Evolutionary conservation across 768 basidiomycete species (phyloP).

Genomic region (Dendrothele bispora): DNA sequence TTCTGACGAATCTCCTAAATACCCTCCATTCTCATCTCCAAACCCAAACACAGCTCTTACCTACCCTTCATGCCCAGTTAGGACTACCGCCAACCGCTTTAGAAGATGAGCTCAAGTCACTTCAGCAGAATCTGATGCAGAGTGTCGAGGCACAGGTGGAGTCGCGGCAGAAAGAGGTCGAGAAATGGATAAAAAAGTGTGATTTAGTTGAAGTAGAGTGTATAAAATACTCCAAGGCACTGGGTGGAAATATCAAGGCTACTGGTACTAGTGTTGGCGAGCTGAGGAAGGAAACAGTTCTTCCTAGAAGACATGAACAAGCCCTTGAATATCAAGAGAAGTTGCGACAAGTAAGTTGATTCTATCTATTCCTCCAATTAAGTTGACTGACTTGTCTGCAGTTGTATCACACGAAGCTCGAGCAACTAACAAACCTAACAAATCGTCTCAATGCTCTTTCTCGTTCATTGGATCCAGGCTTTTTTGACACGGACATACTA

Average conservation of each 20-base stretch:
- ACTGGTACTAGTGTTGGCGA: constrained; percentile 66
- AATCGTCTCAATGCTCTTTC: constrained; percentile 61
- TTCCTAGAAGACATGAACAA: constrained; percentile 72
- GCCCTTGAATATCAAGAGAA: constrained; percentile 75
- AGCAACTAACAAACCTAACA: constrained; percentile 69
- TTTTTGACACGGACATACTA: constrained; percentile 56
- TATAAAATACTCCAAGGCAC: constrained; percentile 60
- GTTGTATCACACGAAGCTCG: constrained; percentile 77
- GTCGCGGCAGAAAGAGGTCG: constrained; percentile 69
- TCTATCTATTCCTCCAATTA: neutral
- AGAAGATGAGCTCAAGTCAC: constrained; percentile 72
- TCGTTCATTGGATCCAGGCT: constrained; percentile 60
- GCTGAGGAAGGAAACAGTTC: constrained; percentile 65
- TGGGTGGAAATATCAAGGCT: constrained; percentile 72
- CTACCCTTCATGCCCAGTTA: constrained; percentile 80
- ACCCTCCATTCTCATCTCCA: constrained; percentile 78
- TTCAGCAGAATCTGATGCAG: constrained; percentile 73
- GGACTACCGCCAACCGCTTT: constrained; percentile 79
- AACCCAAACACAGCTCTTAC: constrained; percentile 78
- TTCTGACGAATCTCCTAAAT: constrained; percentile 68
- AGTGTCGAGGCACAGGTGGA: constrained; percentile 78
- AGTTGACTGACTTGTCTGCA: constrained; percentile 22
- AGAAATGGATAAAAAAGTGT: constrained; percentile 69
- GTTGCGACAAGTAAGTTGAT: constrained; percentile 63
- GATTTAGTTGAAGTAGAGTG: constrained; percentile 63